Evolutionary conservation across 139 green algal species (phyloP), one percentile per base, ranked within the genome.

Genomic region (Penium margaritaceum): DNA sequence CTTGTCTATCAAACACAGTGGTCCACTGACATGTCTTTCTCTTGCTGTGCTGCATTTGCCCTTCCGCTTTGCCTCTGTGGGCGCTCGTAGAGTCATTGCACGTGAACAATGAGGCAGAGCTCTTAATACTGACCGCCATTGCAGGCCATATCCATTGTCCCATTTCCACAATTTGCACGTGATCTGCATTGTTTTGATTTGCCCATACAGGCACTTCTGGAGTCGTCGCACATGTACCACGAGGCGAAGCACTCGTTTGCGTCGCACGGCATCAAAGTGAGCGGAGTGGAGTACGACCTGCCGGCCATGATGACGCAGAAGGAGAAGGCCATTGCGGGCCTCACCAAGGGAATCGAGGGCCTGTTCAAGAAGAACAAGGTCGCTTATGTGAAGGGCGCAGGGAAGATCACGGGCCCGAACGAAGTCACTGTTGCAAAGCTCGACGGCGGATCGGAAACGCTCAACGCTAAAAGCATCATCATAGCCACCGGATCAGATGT

Each of bases 361-460:
- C 87, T 99, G 5, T 92, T 99, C 86, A 99, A 99, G 76, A 99
- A 99, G 86, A 96, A 99, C 87, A 98, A 98, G 88, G 92, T 92
- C 30, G 79, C 36, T 5, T 98, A 99, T 60, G 87, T 94, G 12
- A 92, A 96, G 76, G 95, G 95, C 14, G 96, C 88, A 89, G 95
- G 90, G 41, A 92, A 84, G 54, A 64, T 99, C 21, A 85, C 76
- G 21, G 71, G 80, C 15, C 41, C 80, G 0, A 91, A 84, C 62
- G 84, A 93, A 57, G 90, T 99, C 39, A 87, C 94, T 70, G 94
- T 98, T 14, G 67, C 81, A 0, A 37, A 80, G 2, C 9, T 61
- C 5, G 90, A 96, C 70, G 75, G 74, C 46, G 33, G 44, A 17
- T 84, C 44, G 32, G 75, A 74, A 27, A 29, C 19, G n/a, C 85